These are phyloP conservation scores for Hyphopichia khmerensis DNA, from an alignment of 1,139 yeast genomes.

Conservation along the genomic window DNA sequence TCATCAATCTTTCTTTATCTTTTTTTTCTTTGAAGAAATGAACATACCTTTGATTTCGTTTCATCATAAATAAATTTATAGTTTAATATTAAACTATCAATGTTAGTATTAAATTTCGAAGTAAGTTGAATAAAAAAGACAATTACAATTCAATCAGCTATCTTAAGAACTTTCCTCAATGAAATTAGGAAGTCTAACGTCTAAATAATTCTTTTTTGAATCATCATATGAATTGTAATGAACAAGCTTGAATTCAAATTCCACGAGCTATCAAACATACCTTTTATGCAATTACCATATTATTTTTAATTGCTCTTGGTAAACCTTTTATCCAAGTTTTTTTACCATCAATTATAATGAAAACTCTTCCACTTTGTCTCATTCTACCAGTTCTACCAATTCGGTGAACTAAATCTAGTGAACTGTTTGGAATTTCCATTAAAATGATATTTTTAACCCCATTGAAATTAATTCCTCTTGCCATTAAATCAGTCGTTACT, in stretches of 20 bases:
- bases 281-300: conserved; percentile 31
- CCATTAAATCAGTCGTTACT: conserved; percentile 86
- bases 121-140: background rate
- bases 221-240: conserved; percentile 22
- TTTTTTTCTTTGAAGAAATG: too few relatives aligned
- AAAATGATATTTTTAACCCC: conserved; percentile 80
- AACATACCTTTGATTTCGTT: background rate
- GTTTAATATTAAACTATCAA: too few relatives aligned
- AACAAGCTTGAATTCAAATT: too few relatives aligned
- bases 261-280: conserved; percentile 15
- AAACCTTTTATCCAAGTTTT: conserved; percentile 85
- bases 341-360: conserved; percentile 65
- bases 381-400: conserved; percentile 95
- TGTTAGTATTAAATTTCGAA: background rate
- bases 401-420: conserved; percentile 86
- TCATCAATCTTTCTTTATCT: too few relatives aligned
- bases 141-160: conserved; percentile 14
- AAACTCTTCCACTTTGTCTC: conserved; percentile 86
- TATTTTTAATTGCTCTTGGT: conserved; percentile 65
- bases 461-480: conserved; percentile 86
- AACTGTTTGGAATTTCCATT: conserved; percentile 80
- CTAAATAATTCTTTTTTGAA: conserved; percentile 19
- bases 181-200: conserved; percentile 30
- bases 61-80: background rate
- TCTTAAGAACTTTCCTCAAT: conserved; percentile 29